Percentiles rank a stretch among this genome's conserved stretches.
These are phyloP conservation scores for Allodekkera sacchari DNA, from an alignment of 805 yeast genomes.

Conservation along the genomic window DNA sequence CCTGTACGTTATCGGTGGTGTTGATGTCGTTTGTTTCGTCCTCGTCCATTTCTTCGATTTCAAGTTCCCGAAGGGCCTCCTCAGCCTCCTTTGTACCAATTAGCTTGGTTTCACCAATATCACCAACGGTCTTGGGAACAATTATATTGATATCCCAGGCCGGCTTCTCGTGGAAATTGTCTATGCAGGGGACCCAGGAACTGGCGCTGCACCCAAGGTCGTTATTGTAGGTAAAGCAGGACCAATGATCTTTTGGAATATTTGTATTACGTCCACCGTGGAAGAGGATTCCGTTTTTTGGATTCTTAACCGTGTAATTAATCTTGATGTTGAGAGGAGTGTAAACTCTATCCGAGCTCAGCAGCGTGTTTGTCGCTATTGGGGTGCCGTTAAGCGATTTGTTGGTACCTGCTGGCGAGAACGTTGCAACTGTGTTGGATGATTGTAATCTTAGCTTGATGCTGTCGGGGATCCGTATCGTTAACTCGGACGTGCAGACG, in stretches of 20 bases:
- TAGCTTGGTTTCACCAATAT: constrained; percentile 45
- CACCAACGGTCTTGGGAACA: constrained; percentile 72
- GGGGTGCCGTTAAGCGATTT: constrained; percentile 29
- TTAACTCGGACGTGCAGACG: constrained; percentile 54
- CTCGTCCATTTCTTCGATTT: constrained; percentile 24
- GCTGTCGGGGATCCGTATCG: constrained; percentile 55
- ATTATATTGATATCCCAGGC: constrained; percentile 91
- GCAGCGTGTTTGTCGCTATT: constrained; percentile 20
- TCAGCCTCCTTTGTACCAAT: constrained; percentile 33
- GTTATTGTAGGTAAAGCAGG: constrained; percentile 76
- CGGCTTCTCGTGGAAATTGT: constrained; percentile 76
- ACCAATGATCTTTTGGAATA: constrained; percentile 51
- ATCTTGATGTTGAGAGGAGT: constrained; percentile 69
- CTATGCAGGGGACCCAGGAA: constrained; percentile 97
- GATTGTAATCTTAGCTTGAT: constrained; percentile 56
- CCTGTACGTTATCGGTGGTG: constrained; percentile 12
- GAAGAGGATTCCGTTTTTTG: constrained; percentile 69
- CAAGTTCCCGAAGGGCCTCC: constrained; percentile 18
- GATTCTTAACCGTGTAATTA: constrained; percentile 55
- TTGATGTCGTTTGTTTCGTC: constrained; percentile 24
- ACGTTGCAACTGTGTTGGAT: constrained; percentile 26
- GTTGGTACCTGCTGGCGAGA: constrained; percentile 26
- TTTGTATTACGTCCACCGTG: constrained; percentile 50
- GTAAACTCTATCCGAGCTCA: constrained; percentile 41
- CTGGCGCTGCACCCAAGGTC: constrained; percentile 77